Percentiles rank a stretch among this genome's conserved stretches.
Evolutionary conservation across 495 filamentous ascomycete species (phyloP).

Genomic region (Chlorociboria aeruginascens): DNA sequence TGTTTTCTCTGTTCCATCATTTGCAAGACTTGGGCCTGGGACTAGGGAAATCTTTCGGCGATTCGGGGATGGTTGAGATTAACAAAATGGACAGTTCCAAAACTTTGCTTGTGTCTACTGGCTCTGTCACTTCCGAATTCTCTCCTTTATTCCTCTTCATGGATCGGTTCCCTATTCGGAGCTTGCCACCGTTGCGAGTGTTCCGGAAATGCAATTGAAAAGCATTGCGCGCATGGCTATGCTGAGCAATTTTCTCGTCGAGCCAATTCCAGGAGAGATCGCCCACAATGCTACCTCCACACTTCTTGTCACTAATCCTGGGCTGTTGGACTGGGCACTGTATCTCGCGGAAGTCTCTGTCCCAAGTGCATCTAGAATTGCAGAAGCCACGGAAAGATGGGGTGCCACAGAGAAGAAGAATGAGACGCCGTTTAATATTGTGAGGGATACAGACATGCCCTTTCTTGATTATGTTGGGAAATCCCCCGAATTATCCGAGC

Average conservation of each 20-base stretch:
- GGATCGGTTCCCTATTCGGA: slow-evolving; percentile 19
- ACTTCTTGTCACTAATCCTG: not conserved
- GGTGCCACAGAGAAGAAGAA: not conserved
- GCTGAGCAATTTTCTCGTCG: slow-evolving; percentile 20
- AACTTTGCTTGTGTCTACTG: slow-evolving; percentile 17
- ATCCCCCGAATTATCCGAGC: not conserved
- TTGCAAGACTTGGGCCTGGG: too few relatives aligned
- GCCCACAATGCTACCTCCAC: slow-evolving; percentile 16
- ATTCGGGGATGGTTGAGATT: not conserved
- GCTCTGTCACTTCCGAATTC: slow-evolving; percentile 22
- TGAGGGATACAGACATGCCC: not conserved
- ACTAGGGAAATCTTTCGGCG: not conserved
- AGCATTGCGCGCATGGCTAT: slow-evolving; percentile 27
- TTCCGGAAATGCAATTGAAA: slow-evolving; percentile 19
- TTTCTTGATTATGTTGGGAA: not conserved
- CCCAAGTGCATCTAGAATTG: not conserved
- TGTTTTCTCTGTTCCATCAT: too few relatives aligned
- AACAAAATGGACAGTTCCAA: slow-evolving; percentile 12
- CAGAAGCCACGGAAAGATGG: not conserved
- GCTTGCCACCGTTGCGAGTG: slow-evolving; percentile 17
- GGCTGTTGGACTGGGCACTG: not conserved
- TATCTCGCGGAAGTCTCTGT: not conserved
- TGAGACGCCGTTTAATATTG: not conserved
- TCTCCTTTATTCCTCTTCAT: slow-evolving; percentile 18
- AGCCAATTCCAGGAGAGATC: slow-evolving; percentile 13